Evolutionary conservation across 495 filamentous ascomycete genomes (phyloP).

Genomic region (Apodospora peruviana): DNA sequence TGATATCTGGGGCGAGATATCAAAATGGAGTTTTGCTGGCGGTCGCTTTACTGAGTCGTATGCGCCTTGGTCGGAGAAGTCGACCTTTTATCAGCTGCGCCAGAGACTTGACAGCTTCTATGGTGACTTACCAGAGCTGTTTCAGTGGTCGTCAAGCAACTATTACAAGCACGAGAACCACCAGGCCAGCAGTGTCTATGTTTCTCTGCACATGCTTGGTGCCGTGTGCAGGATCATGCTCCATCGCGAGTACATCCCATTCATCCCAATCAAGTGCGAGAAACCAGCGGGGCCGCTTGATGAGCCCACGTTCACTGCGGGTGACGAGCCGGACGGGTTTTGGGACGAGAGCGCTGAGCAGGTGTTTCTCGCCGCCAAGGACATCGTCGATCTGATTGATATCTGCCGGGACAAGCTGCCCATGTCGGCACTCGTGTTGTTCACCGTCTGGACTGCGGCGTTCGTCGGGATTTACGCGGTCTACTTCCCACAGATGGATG

Average conservation of each 20-base stretch:
- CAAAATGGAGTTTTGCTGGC: slow-evolving; percentile 69
- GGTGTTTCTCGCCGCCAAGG: slow-evolving; percentile 65
- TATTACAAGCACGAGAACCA: slow-evolving; percentile 77
- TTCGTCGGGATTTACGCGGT: slow-evolving; percentile 66
- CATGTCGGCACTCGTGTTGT: slow-evolving; percentile 75
- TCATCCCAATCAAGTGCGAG: slow-evolving; percentile 66
- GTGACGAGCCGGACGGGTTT: slow-evolving; percentile 50
- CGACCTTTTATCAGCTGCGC: slow-evolving; percentile 58
- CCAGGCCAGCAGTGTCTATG: slow-evolving; percentile 67
- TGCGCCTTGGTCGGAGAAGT: slow-evolving; percentile 59
- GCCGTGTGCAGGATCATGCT: slow-evolving; percentile 73
- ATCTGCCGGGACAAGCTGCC: slow-evolving; percentile 67
- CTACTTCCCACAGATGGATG: slow-evolving; percentile 77
- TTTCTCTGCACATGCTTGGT: slow-evolving; percentile 72
- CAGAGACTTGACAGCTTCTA: slow-evolving; percentile 60
- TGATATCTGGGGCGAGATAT: slow-evolving; percentile 72
- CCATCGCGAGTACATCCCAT: slow-evolving; percentile 77
- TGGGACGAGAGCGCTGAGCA: slow-evolving; percentile 72
- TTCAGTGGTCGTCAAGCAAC: slow-evolving; percentile 67
- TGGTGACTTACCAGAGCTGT: slow-evolving; percentile 59
- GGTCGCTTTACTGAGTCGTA: slow-evolving; percentile 56
- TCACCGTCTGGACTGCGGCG: slow-evolving; percentile 76
- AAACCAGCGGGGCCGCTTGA: slow-evolving; percentile 70
- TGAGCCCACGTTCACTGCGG: slow-evolving; percentile 54
- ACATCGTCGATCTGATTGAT: slow-evolving; percentile 70